Base-by-base conservation (phyloP, 2,329 filamentous ascomycete species). In the Leptographium lundbergii region DNA sequence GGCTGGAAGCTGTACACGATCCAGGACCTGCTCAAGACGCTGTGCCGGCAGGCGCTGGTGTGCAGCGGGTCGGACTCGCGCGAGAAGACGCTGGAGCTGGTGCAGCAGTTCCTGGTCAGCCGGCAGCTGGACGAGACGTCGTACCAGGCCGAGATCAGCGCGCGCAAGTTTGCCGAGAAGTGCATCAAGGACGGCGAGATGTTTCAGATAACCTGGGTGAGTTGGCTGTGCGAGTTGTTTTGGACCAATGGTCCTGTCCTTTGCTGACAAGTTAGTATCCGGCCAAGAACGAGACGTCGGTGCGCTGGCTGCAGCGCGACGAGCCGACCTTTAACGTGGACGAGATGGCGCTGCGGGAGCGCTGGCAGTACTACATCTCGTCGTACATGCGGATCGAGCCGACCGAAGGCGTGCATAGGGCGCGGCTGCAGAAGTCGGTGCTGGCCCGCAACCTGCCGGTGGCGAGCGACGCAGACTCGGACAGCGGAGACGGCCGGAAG, bases 281-380 rank as follows among this genome's bases (percentile, higher is more conserved):
- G n/a, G 72, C 75, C 24, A 81, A 80, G 63, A 80, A 79, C 61
- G 83, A 88, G 68, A 84, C 87, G 39, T 85, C 82, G 1, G 79
- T 95, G 13, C 89, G 89, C 52, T 85, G 82, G 79, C 73, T 87
- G 56, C 81, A 84, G 65, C 78, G 81, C 57, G 82, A 86, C 56
- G 84, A 87, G 65, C 84, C 83, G 48, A 87, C 95, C 0, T 90
- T 96, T 70, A 91, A 94, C 66, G 86, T 87, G 67, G 89, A 95
- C 64, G 90, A 96, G 65, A 86, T 96, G 76, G 87, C 94, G 68
- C 82, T 85, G 56, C 86, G 86, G 59, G 85, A 90, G 62, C 80
- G 84, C 47, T 99, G 94, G 94, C 89, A 92, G 66, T 95, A 95
- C 74, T 99, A 99, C 70, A 89, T 96, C 60, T 91, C 92, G 22